These are phyloP conservation scores for Emmonsia crescens DNA, from an alignment of 2,329 filamentous ascomycete species.

Conservation along the genomic window DNA sequence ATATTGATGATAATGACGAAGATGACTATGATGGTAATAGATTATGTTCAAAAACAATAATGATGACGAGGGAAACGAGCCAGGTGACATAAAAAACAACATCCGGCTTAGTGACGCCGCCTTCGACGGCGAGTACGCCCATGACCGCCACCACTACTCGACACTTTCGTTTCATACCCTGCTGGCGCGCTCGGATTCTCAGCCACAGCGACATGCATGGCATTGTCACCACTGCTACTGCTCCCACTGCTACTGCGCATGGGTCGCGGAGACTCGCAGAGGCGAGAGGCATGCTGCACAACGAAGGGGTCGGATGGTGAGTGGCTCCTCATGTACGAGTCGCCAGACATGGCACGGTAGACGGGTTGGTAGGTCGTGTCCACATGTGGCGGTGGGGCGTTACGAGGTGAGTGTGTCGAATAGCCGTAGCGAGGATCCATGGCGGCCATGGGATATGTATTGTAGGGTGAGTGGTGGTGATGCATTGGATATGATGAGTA, in stretches of 20 bases:
- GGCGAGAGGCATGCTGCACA: not conserved
- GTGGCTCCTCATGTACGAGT: constrained; percentile 10
- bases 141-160: not conserved
- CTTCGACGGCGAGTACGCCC: not conserved
- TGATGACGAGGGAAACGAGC: not conserved
- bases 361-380: constrained; percentile 17
- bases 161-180: constrained; percentile 14
- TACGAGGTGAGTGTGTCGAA: constrained; percentile 3
- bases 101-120: not conserved
- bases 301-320: constrained; percentile 11
- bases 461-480: constrained; percentile 21
- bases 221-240: constrained; percentile 10
- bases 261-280: constrained; percentile 6
- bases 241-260: constrained; percentile 5
- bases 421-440: constrained; percentile 23
- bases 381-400: constrained; percentile 4
- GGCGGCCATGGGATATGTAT: constrained; percentile 19
- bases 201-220: not conserved
- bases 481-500: constrained; percentile 24
- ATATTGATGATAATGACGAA: not conserved
- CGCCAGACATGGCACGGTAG: constrained; percentile 15
- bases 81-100: not conserved
- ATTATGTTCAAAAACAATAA: not conserved
- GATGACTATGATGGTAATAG: not conserved
- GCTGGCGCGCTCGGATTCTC: constrained; percentile 12